Evolutionary conservation across 495 filamentous ascomycete genomes (phyloP).

Genomic region (Tuber brumale): DNA sequence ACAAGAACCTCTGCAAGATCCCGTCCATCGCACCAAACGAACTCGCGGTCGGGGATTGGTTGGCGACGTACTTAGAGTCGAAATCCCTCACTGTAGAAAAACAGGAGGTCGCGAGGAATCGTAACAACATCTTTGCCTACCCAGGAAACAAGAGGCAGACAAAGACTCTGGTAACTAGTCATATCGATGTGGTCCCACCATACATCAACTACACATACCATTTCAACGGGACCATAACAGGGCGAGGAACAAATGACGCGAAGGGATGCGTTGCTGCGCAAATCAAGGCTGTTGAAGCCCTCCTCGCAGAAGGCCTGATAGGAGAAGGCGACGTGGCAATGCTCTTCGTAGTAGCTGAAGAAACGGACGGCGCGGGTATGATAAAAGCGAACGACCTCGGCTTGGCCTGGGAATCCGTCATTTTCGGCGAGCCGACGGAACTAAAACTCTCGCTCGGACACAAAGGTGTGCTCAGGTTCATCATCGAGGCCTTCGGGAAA

Average conservation of each 20-base stretch:
- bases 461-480: conserved; percentile 66
- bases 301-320: conserved; percentile 48
- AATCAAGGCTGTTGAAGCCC: conserved; percentile 57
- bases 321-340: conserved; percentile 53
- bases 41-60: conserved; percentile 56
- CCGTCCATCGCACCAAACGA: conserved; percentile 69
- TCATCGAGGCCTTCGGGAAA: conserved; percentile 59
- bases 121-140: conserved; percentile 76
- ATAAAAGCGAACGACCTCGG: conserved; percentile 52
- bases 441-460: conserved; percentile 77
- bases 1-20: conserved; percentile 65
- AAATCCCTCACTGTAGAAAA: conserved; percentile 60
- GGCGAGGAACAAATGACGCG: conserved; percentile 80
- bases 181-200: conserved; percentile 48
- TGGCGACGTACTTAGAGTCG: conserved; percentile 58
- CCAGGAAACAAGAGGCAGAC: conserved; percentile 51
- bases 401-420: conserved; percentile 56
- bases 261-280: conserved; percentile 81
- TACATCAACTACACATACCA: conserved; percentile 58
- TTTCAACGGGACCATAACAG: conserved; percentile 51
- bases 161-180: conserved; percentile 61
- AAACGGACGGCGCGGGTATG: conserved; percentile 77
- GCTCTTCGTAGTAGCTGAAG: conserved; percentile 85
- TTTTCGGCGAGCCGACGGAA: conserved; percentile 91
- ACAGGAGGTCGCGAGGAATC: conserved; percentile 47